Evolutionary conservation across 495 filamentous ascomycete genomes (phyloP).

Genomic region (Penicillium egyptiacum): DNA sequence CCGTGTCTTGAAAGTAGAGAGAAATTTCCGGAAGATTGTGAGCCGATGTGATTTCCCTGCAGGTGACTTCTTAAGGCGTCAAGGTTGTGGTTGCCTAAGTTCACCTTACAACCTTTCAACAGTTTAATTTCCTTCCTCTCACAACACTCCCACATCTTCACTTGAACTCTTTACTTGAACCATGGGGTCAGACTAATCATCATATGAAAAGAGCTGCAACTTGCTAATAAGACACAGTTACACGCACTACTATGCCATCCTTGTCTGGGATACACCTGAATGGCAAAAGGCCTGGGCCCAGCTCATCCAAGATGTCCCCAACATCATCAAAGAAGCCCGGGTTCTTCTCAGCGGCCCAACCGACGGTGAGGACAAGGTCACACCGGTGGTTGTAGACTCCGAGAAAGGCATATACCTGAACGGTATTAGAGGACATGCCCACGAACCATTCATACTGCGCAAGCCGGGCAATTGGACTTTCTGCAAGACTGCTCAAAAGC

Average conservation of each 20-base stretch:
- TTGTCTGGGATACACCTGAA: conserved; percentile 10
- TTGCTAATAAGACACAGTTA: conserved; percentile 4
- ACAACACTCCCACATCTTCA: background rate
- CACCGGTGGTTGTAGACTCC: conserved; percentile 4
- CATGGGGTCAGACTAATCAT: background rate
- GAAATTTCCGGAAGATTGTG: background rate
- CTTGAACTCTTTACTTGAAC: background rate
- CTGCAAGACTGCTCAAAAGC: conserved; percentile 15
- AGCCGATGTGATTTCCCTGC: background rate
- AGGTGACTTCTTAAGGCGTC: background rate
- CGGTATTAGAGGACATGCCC: conserved; percentile 3
- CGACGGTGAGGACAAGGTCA: background rate
- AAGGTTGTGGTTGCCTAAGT: background rate
- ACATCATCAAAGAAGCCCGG: conserved; percentile 13
- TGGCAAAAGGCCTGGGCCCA: conserved; percentile 19
- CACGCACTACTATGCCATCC: conserved; percentile 21
- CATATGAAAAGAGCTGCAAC: too few relatives aligned
- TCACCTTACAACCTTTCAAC: background rate
- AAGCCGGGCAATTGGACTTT: background rate
- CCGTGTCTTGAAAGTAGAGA: background rate
- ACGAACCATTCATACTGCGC: conserved; percentile 10
- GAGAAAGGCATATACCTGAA: conserved; percentile 16
- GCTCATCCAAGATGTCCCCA: conserved; percentile 17
- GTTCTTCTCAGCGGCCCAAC: conserved; percentile 4
- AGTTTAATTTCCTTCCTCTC: background rate